phyloP scores from a whole-genome alignment of 345 rosid genomes.

The Mallotus nudiflorus region DNA sequence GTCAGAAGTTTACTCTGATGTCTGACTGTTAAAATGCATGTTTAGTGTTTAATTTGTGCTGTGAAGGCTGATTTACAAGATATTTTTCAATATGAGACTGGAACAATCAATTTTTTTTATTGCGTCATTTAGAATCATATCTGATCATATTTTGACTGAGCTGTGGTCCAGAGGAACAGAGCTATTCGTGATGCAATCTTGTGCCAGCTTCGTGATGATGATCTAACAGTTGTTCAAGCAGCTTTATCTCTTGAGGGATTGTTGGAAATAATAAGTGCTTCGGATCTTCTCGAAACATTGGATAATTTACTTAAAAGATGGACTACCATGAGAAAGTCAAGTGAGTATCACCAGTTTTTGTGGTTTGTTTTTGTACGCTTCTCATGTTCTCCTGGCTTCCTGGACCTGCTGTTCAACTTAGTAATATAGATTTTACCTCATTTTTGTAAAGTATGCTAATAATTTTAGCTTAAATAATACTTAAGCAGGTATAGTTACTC shows the following conservation, averaged over 20 bases:
- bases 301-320: conserved; percentile 55
- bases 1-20: neutral
- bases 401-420: neutral
- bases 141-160: neutral
- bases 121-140: neutral
- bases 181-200: conserved; percentile 64
- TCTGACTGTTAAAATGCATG: neutral
- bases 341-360: conserved; percentile 40
- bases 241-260: conserved; percentile 66
- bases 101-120: too few species aligned
- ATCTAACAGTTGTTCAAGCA: conserved; percentile 71
- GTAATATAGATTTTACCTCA: neutral
- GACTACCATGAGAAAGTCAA: conserved; percentile 41
- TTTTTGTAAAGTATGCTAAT: neutral
- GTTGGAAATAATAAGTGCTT: conserved; percentile 47
- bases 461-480: neutral
- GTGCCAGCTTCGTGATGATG: conserved; percentile 77
- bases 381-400: neutral
- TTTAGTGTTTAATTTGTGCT: neutral
- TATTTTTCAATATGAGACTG: neutral
- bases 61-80: neutral
- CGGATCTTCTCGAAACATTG: conserved; percentile 61
- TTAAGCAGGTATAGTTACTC: too few species aligned
- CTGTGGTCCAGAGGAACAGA: conserved; percentile 56
- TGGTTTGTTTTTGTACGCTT: conserved; percentile 6